These are phyloP conservation scores for Quercus rubra DNA, from an alignment of 306 rosid species.

Conservation along the genomic window DNA sequence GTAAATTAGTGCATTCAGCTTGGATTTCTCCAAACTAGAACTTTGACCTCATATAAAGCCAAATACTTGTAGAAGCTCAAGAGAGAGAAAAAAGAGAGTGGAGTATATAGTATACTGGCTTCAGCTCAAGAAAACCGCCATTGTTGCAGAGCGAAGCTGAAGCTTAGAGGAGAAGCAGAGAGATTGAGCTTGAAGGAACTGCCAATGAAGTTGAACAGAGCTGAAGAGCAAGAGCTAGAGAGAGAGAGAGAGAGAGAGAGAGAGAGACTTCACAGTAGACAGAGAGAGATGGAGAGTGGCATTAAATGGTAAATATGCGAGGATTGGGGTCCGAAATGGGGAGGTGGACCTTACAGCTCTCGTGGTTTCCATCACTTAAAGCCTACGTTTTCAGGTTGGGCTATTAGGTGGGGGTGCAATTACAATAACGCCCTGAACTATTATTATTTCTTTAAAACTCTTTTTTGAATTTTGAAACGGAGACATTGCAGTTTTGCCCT, in stretches of 20 bases:
- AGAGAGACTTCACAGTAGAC: constrained; percentile 31
- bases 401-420: constrained; percentile 36
- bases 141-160: constrained; percentile 25
- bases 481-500: constrained; percentile 24
- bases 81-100: background rate
- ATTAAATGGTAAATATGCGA: constrained; percentile 32
- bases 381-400: constrained; percentile 43
- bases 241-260: constrained; percentile 16
- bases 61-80: constrained; percentile 1
- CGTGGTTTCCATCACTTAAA: constrained; percentile 45
- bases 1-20: background rate
- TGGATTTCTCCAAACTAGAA: background rate
- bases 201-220: constrained; percentile 5
- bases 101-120: background rate
- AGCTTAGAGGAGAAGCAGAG: constrained; percentile 11
- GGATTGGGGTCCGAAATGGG: constrained; percentile 39
- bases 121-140: constrained; percentile 27
- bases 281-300: constrained; percentile 42
- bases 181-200: constrained; percentile 15
- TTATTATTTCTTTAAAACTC: background rate
- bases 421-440: constrained; percentile 47
- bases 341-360: constrained; percentile 20
- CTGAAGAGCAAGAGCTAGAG: background rate
- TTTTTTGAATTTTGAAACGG: constrained; percentile 46
- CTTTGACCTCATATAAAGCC: background rate